These are phyloP conservation scores for Taphrina deformans DNA, from an alignment of 1,139 yeast genomes.

Conservation along the genomic window DNA sequence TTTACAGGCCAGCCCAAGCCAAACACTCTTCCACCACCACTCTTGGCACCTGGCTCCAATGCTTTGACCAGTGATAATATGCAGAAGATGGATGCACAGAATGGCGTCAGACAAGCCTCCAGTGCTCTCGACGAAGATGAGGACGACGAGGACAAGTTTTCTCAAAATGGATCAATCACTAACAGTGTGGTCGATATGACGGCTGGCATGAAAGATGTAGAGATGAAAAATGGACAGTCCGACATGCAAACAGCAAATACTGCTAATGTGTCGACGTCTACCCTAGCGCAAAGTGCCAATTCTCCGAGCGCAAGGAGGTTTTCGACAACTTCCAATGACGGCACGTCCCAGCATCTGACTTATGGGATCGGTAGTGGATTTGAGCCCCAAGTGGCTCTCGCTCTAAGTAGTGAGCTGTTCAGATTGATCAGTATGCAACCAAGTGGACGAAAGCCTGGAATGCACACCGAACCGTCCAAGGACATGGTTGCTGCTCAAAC, in stretches of 20 bases:
- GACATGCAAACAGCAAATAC: background rate
- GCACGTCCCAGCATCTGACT: background rate
- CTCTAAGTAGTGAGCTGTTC: conserved; percentile 19
- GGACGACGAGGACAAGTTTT: conserved; percentile 4
- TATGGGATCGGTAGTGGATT: conserved; percentile 21
- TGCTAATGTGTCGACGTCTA: background rate
- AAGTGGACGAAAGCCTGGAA: background rate
- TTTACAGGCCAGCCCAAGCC: conserved; percentile 4
- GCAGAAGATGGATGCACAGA: background rate
- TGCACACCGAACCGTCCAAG: background rate
- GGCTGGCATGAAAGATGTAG: background rate
- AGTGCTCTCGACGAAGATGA: conserved; percentile 12
- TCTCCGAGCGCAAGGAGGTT: background rate
- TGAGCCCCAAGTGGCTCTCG: conserved; percentile 14
- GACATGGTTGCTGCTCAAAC: background rate
- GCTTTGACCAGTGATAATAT: conserved; percentile 1
- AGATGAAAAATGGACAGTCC: background rate
- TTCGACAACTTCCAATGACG: conserved; percentile 3
- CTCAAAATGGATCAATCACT: conserved; percentile 2
- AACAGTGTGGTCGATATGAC: conserved; percentile 8
- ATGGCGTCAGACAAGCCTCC: background rate
- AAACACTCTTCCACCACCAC: background rate
- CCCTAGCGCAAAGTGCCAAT: background rate
- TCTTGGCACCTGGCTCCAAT: background rate
- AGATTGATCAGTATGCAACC: conserved; percentile 20